Conservation (phyloP, 2,329 filamentous ascomycete species). For the Aspergillus phoenicis region DNA sequence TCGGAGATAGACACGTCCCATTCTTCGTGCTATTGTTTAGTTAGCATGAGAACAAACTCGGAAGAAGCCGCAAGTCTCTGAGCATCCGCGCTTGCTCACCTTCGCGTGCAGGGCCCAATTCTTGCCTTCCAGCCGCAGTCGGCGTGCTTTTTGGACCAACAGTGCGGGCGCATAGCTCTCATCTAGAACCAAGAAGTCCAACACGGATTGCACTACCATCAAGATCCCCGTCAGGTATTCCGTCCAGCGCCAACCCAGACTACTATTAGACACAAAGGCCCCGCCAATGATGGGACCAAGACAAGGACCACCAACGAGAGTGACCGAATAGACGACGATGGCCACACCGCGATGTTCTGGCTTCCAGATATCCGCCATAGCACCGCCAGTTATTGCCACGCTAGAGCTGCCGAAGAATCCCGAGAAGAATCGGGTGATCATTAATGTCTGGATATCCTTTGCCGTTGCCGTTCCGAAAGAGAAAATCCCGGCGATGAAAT, state of each 20-base stretch:
- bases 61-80: not conserved
- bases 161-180: not conserved
- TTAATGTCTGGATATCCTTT: not conserved
- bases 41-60: not conserved
- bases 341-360: not conserved
- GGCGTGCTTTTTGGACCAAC: not conserved
- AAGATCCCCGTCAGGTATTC: not conserved
- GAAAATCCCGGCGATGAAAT: not conserved
- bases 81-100: not conserved
- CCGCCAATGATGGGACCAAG: not conserved
- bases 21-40: slow-evolving; percentile 2
- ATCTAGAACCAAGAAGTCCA: not conserved
- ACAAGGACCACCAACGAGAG: not conserved
- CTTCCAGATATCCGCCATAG: not conserved
- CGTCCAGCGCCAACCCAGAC: not conserved
- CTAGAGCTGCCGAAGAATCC: not conserved
- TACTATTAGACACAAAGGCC: not conserved
- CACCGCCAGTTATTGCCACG: not conserved
- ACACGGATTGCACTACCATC: not conserved
- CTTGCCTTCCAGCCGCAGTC: not conserved
- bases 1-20: slow-evolving; percentile 11
- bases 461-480: not conserved
- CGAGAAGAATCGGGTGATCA: not conserved
- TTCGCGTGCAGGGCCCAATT: not conserved
- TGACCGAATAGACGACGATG: not conserved